A percentile compares a stretch with the other conserved stretches of the same genome.
phyloP scores from a whole-genome alignment of 2,329 filamentous ascomycete genomes.

The Neopestalotiopsis clavispora region DNA sequence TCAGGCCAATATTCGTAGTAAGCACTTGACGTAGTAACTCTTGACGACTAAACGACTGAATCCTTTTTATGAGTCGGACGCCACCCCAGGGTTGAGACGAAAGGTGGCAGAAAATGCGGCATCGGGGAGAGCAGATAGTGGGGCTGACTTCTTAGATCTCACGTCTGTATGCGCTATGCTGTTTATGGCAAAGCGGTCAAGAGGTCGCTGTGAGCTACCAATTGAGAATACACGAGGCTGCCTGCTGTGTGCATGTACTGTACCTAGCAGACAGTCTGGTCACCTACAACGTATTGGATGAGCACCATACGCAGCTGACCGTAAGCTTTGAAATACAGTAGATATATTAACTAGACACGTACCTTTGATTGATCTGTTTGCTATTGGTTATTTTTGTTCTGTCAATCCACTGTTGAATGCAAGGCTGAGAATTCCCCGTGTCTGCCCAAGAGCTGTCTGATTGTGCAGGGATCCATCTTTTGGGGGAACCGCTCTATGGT shows the following conservation, averaged over 20 bases:
- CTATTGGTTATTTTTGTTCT: background rate
- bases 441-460: background rate
- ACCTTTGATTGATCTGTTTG: background rate
- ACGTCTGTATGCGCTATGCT: background rate
- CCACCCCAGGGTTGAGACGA: background rate
- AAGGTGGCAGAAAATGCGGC: constrained; percentile 12
- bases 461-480: background rate
- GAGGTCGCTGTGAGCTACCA: background rate
- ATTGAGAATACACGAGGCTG: too few species aligned
- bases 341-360: background rate
- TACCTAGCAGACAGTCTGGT: too few species aligned
- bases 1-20: background rate
- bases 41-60: background rate
- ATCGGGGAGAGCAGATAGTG: background rate
- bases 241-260: too few species aligned
- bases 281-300: too few species aligned
- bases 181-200: constrained; percentile 2
- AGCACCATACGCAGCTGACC: too few species aligned
- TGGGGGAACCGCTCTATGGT: background rate
- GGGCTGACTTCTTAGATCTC: background rate
- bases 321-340: background rate
- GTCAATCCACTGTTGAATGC: background rate
- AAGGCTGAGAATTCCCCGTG: background rate
- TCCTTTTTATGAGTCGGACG: constrained; percentile 2
- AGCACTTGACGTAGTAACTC: constrained; percentile 6